Base-by-base conservation (phyloP, 106 monocot species). In the Dioscorea alata region DNA sequence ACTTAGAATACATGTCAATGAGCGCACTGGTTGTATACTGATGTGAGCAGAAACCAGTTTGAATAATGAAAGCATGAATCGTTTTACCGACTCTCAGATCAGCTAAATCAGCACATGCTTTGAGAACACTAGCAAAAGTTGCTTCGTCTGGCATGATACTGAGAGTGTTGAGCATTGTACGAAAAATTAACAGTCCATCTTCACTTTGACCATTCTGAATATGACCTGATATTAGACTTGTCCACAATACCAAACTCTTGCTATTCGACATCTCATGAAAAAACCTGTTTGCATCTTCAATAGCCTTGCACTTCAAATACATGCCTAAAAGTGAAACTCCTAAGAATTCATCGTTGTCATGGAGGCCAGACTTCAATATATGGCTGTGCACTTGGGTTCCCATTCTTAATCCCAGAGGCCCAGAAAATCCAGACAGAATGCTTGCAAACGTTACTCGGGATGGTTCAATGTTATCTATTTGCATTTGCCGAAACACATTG, bases 1-100 rank as follows among this genome's bases (percentile, higher is more conserved):
- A 92, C 63, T 92, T 92, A 12, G 88, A 76, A 60, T 92, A 92
- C 88, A 92, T 83, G 65, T 88, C 92, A 42, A 92, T 69, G 12
- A 92, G 92, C 8, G 82, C 73, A 71, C 76, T 76, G 57, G 64
- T 50, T 6, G 75, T 62, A 42, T 67, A 50, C 68, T 71, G 75
- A 61, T 83, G 71, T 12, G 70, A 75, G 59, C 15, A 50, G 56
- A 80, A 88, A 13, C 88, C 85, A 50, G 73, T 73, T 16, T 21
- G 61, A 12, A 76, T 57, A 2, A 92, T 69, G 24, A 85, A 75
- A 61, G 78, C 33, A 23, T 92, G 92, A 18, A 85, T 33, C 60
- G 67, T 61, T 63, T 70, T 78, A 13, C 92, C 92, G 17, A 80
- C 53, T 35, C 50, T 33, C 33, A 83, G 16, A 64, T 82, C 73